phyloP scores from a whole-genome alignment of 202 grass and related monocot species.

The Cymbopogon flexuosus region DNA sequence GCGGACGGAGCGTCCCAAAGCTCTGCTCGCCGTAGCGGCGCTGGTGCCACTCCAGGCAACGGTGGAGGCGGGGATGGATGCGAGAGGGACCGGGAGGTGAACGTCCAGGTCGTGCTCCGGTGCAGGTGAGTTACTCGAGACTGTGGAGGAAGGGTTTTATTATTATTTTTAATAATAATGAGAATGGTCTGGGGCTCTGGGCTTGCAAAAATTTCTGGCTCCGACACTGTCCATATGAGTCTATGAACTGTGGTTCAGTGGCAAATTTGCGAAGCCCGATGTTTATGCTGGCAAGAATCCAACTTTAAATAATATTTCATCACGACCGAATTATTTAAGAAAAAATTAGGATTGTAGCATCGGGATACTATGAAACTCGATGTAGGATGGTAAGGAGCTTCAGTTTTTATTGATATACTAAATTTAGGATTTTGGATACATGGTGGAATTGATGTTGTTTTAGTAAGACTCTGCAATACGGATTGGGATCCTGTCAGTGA shows the following conservation, averaged over 20 bases:
- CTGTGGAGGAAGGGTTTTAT: not conserved
- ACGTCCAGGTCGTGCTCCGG: constrained; percentile 74
- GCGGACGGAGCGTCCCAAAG: constrained; percentile 46
- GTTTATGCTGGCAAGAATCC: not conserved
- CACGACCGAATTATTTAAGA: not conserved
- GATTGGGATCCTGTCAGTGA: not conserved
- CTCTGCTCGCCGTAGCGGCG: constrained; percentile 21
- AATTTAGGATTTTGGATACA: not conserved
- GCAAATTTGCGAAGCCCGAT: not conserved
- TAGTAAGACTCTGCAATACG: not conserved
- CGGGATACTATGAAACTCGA: not conserved
- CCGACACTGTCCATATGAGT: not conserved
- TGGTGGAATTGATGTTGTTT: not conserved
- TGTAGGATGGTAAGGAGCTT: not conserved
- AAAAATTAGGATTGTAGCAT: not conserved
- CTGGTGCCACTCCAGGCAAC: not conserved
- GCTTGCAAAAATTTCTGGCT: not conserved
- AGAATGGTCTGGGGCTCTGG: not conserved
- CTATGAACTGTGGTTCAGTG: not conserved
- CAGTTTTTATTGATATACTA: not conserved
- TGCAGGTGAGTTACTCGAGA: constrained; percentile 58
- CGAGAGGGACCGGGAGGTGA: constrained; percentile 51
- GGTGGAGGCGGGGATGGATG: not conserved
- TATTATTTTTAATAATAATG: not conserved
- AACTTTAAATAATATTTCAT: not conserved